These are phyloP conservation scores for Magnolia sinica DNA, from an alignment of 164 flowering plant genomes.

Conservation along the genomic window DNA sequence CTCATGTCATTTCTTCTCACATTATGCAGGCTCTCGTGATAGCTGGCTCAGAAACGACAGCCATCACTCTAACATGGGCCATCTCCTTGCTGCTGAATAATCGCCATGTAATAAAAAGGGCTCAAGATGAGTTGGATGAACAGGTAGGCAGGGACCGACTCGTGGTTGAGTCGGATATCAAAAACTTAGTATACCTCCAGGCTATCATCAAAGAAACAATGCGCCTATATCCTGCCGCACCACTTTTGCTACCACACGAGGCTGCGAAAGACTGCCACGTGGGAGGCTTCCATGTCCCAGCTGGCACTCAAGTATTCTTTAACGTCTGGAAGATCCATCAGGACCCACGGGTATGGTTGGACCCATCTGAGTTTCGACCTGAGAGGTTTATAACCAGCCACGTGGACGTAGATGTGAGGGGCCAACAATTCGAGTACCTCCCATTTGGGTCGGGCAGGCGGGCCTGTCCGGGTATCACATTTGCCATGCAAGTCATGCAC, in stretches of 20 bases:
- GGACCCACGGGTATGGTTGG: conserved; percentile 30
- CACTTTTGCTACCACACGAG: conserved; percentile 44
- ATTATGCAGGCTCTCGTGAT: conserved; percentile 24
- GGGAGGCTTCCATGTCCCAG: conserved; percentile 36
- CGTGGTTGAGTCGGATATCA: conserved; percentile 39
- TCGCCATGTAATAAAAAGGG: conserved; percentile 28
- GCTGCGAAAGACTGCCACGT: conserved; percentile 35
- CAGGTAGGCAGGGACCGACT: conserved; percentile 23
- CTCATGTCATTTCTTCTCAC: background rate
- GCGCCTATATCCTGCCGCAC: conserved; percentile 38
- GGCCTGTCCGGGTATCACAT: conserved; percentile 16
- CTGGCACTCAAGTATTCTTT: conserved; percentile 36
- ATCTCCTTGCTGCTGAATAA: conserved; percentile 41
- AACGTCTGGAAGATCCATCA: conserved; percentile 47
- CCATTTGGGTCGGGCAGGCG: conserved; percentile 28
- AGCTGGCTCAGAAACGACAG: conserved; percentile 48
- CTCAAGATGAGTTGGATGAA: conserved; percentile 33
- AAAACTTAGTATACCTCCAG: conserved; percentile 36
- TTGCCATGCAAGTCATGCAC: conserved; percentile 13
- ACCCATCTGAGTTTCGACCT: conserved; percentile 41
- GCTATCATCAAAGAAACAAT: conserved; percentile 39
- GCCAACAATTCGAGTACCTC: conserved; percentile 7
- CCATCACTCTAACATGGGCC: conserved; percentile 39
- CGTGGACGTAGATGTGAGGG: conserved; percentile 11
- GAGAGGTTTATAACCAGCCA: conserved; percentile 39